Evolutionary conservation across 2,329 filamentous ascomycete species (phyloP), one percentile per base, ranked within the genome.

Genomic region (Nothophoma quercina): DNA sequence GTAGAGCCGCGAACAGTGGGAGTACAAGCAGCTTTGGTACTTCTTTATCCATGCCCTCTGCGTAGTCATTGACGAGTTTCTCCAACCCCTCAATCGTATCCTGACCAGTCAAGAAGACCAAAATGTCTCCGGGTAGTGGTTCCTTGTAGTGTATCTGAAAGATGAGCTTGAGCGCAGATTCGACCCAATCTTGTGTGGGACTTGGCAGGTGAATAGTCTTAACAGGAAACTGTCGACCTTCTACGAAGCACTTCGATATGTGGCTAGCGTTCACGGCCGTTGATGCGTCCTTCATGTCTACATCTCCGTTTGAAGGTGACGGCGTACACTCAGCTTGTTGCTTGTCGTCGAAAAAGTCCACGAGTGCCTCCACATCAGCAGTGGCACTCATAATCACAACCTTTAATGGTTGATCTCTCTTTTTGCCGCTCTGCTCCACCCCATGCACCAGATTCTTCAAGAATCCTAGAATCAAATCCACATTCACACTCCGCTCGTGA

Each of bases 381-480:
- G 95, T 99, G 41, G 95, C 95, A 81, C 93, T 97, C 95, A 99
- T 99, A 69, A 98, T 85, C 26, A 96, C 85, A 3, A 98, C 86
- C 72, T 96, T 98, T 49, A 99, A 78, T 1, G 89, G 87, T 42
- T 64, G 51, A 22, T 67, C 62, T 18, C 70, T 64, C 23, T 88
- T 78, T 5, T 89, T 89, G 4, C 89, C 85, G 6, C 89, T 85
- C 35, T 83, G 79, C 29, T 84, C 83, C 48, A 86, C 80, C 2
- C 83, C 79, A 1, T 81, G 78, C 1, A 95, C 77, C 38, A 98
- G 84, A 55, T 89, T 88, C 68, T 90, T 90, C 56, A 99, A 71
- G 60, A 99, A 98, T 0, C 95, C 95, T 21, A 96, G 81, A 8
- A 97, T 81, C 21, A 99, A 77, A 76, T 99, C 95, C 7, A 97